These are phyloP conservation scores for Melastoma malabathricum DNA, from an alignment of 345 rosid genomes.

Conservation along the genomic window DNA sequence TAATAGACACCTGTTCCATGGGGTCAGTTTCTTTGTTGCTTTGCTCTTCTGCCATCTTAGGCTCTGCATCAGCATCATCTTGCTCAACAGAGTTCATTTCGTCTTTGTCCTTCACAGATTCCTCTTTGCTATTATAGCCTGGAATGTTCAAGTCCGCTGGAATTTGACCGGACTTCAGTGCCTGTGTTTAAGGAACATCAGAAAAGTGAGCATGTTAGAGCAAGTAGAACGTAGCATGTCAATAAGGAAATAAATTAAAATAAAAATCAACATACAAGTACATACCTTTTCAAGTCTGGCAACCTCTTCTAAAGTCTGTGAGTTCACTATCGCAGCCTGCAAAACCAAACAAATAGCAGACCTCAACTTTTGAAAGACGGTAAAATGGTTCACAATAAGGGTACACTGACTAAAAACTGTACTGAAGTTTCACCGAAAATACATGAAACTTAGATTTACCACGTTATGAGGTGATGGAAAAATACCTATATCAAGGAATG, in stretches of 20 bases:
- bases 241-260: too few species aligned
- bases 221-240: too few species aligned
- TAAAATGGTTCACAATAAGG: too few species aligned
- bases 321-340: slow-evolving; percentile 98
- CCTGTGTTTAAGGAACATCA: slow-evolving; percentile 24
- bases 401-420: too few species aligned
- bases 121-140: slow-evolving; percentile 19
- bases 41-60: slow-evolving; percentile 9
- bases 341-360: neutral
- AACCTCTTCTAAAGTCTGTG: slow-evolving; percentile 98
- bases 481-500: too few species aligned
- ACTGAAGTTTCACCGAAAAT: too few species aligned
- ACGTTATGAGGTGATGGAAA: too few species aligned
- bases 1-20: slow-evolving; percentile 51
- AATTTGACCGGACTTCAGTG: slow-evolving; percentile 82
- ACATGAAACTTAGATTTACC: too few species aligned
- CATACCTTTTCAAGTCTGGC: slow-evolving; percentile 88
- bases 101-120: slow-evolving; percentile 22
- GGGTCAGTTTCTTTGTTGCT: slow-evolving; percentile 41
- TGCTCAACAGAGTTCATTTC: slow-evolving; percentile 18
- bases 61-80: slow-evolving; percentile 7
- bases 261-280: too few species aligned
- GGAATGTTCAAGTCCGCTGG: slow-evolving; percentile 67
- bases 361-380: neutral
- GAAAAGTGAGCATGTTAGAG: too few species aligned